Percentiles rank a stretch among this genome's conserved stretches.
Evolutionary conservation across 371 early-diverging fungal genomes (phyloP).

Genomic region (Lichtheimia hyalospora): DNA sequence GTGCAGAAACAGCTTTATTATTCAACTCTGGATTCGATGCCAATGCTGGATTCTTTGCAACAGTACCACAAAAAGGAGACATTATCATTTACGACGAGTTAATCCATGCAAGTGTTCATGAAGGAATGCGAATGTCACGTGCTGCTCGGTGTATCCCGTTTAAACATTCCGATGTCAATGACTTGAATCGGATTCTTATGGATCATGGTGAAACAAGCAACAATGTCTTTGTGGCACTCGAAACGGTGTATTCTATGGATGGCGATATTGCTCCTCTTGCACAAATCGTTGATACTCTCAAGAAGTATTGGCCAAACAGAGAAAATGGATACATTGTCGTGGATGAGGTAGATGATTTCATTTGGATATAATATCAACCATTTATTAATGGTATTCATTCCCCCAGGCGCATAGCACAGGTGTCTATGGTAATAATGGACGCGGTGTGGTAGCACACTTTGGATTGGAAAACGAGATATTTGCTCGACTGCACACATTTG

Average conservation of each 20-base stretch:
- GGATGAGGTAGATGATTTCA: constrained; percentile 54
- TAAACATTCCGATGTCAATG: constrained; percentile 71
- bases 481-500: constrained; percentile 83
- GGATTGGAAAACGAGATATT: constrained; percentile 66
- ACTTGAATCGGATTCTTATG: constrained; percentile 41
- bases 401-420: constrained; percentile 82
- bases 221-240: constrained; percentile 74
- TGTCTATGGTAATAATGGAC: constrained; percentile 66
- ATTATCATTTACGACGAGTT: constrained; percentile 71
- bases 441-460: constrained; percentile 67
- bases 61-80: constrained; percentile 68
- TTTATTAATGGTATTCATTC: neutral
- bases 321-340: constrained; percentile 60
- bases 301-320: constrained; percentile 39
- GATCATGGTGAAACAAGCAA: constrained; percentile 9
- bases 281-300: constrained; percentile 59
- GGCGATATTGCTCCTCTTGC: constrained; percentile 74
- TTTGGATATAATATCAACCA: neutral
- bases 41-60: constrained; percentile 69
- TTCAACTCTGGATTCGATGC: constrained; percentile 89
- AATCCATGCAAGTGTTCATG: constrained; percentile 84
- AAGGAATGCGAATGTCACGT: constrained; percentile 69
- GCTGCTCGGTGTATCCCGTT: constrained; percentile 54
- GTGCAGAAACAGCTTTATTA: constrained; percentile 61
- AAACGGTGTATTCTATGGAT: constrained; percentile 86